A percentile compares a stretch with the other conserved stretches of the same genome.
Conservation (phyloP, 345 rosid species). For the Cardamine occulta region DNA sequence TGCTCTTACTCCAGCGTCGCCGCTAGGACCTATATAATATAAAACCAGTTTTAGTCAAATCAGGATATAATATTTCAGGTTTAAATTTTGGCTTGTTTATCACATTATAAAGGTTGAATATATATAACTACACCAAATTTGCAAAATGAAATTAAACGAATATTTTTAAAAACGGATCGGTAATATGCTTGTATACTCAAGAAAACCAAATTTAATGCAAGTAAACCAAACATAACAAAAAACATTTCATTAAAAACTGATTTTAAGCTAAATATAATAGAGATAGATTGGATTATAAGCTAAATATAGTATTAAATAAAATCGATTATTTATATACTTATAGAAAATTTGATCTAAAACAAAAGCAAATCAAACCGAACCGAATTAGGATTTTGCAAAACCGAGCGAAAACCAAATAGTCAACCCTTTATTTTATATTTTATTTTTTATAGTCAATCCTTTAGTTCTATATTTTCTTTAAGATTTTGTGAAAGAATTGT, state of each 20-base stretch:
- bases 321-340: background rate
- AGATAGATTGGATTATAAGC: background rate
- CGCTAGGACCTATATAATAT: conserved; percentile 46
- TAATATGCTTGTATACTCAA: background rate
- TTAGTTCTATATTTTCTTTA: background rate
- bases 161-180: background rate
- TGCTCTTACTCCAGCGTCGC: conserved; percentile 55
- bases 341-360: background rate
- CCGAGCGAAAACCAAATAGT: no score
- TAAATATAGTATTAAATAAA: background rate
- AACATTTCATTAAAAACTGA: background rate
- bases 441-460: no score
- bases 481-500: background rate
- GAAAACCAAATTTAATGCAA: background rate
- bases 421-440: no score
- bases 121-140: background rate
- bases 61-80: background rate
- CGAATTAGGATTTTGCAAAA: no score
- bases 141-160: background rate
- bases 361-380: no score
- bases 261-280: background rate
- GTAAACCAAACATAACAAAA: background rate
- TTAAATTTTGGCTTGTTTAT: background rate
- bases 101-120: background rate
- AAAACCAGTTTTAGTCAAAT: background rate